These are phyloP conservation scores for Dicorynia guianensis DNA, from an alignment of 306 rosid genomes.

Conservation along the genomic window DNA sequence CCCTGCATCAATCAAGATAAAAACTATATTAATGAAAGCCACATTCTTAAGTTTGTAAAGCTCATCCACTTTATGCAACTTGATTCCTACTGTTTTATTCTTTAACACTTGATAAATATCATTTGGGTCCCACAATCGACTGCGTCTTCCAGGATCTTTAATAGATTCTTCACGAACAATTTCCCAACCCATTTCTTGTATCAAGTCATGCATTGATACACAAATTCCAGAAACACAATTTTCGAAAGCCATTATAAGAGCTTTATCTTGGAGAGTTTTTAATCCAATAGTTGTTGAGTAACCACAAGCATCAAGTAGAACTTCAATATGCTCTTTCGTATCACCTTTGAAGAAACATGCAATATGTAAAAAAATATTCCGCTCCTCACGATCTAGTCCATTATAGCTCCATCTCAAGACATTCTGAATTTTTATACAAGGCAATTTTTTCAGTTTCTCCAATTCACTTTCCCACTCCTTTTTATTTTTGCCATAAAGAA, in stretches of 20 bases:
- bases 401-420: neutral
- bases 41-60: no score
- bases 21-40: neutral
- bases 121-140: neutral
- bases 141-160: neutral
- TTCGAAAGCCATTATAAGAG: neutral
- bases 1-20: neutral
- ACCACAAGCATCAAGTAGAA: neutral
- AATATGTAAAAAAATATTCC: neutral
- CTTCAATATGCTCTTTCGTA: neutral
- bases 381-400: neutral
- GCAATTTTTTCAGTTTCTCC: neutral
- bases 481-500: neutral
- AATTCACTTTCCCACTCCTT: neutral
- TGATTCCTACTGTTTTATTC: neutral
- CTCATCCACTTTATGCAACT: neutral
- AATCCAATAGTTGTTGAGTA: neutral
- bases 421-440: neutral
- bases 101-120: neutral
- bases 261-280: neutral
- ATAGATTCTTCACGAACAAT: neutral
- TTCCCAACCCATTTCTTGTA: neutral
- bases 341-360: neutral
- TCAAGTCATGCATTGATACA: slow-evolving; percentile 1
- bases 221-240: no score